Conservation (phyloP, 2,329 filamentous ascomycete genomes). For the Fusarium lateritium region DNA sequence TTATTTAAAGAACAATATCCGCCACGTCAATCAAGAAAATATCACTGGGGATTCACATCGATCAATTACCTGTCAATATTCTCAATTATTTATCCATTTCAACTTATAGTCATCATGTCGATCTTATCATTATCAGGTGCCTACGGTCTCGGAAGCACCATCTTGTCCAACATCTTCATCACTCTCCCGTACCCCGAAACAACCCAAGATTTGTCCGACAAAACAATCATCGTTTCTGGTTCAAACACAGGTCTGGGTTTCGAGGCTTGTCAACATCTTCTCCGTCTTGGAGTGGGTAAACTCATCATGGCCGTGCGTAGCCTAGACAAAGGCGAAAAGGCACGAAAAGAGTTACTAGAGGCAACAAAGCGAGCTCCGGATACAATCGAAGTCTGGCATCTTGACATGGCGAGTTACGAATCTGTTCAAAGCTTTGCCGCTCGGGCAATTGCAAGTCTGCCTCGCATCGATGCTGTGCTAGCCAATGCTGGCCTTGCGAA, state of each 20-base stretch:
- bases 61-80: not conserved
- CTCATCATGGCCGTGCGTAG: constrained; percentile 58
- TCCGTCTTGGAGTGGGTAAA: constrained; percentile 50
- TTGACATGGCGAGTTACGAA: constrained; percentile 64
- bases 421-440: constrained; percentile 60
- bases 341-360: constrained; percentile 53
- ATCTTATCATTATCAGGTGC: constrained; percentile 30
- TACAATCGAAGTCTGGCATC: constrained; percentile 61
- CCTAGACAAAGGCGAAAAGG: constrained; percentile 58
- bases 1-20: not conserved
- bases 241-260: constrained; percentile 59
- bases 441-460: constrained; percentile 46
- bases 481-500: constrained; percentile 62
- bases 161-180: constrained; percentile 42
- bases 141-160: constrained; percentile 20
- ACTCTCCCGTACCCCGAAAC: constrained; percentile 43
- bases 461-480: constrained; percentile 61
- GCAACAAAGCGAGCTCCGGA: not conserved
- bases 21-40: fast-evolving
- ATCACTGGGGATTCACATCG: not conserved
- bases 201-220: constrained; percentile 38
- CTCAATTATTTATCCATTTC: fast-evolving
- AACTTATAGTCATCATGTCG: constrained; percentile 15
- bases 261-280: constrained; percentile 55
- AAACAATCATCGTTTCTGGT: constrained; percentile 58